Conservation (phyloP, 78 protist species). For the Planoprotostelium fungivorum region DNA sequence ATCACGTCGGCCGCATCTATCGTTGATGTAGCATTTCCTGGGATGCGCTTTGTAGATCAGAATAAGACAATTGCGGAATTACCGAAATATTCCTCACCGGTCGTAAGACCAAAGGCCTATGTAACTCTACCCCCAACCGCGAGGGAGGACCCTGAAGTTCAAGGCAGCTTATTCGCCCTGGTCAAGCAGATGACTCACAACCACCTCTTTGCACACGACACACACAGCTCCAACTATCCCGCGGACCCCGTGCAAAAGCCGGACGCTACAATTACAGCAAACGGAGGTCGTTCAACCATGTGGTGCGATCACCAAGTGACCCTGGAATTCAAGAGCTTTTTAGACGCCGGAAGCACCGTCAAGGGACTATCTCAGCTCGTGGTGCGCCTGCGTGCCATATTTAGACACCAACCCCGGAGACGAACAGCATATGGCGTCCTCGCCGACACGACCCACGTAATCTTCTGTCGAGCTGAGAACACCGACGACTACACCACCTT, state of each 20-base stretch:
- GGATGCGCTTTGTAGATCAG: not conserved
- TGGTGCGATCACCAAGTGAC: not conserved
- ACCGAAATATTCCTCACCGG: not conserved
- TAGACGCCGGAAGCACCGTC: not conserved
- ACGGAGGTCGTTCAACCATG: constrained; percentile 2
- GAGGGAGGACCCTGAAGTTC: not conserved
- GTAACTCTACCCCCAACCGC: not conserved
- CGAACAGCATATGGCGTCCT: constrained; percentile 2
- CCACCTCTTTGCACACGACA: not conserved
- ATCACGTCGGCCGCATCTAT: not conserved
- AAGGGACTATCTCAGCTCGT: constrained; percentile 1
- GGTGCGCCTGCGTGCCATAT: constrained; percentile 2
- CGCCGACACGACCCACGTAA: constrained; percentile 2
- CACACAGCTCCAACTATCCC: constrained; percentile 2
- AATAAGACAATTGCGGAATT: not conserved
- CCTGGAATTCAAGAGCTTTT: not conserved
- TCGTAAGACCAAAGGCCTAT: not conserved
- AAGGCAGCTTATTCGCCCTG: not conserved
- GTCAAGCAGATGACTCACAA: constrained; percentile 1
- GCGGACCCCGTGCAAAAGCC: constrained; percentile 3
- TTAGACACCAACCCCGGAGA: constrained; percentile 2
- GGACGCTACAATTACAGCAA: constrained; percentile 1
- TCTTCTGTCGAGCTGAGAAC: not conserved
- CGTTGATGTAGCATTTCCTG: not conserved
- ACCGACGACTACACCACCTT: not conserved